Conservation (phyloP, 2,329 filamentous ascomycete genomes). For the Celoporthe dispersa region DNA sequence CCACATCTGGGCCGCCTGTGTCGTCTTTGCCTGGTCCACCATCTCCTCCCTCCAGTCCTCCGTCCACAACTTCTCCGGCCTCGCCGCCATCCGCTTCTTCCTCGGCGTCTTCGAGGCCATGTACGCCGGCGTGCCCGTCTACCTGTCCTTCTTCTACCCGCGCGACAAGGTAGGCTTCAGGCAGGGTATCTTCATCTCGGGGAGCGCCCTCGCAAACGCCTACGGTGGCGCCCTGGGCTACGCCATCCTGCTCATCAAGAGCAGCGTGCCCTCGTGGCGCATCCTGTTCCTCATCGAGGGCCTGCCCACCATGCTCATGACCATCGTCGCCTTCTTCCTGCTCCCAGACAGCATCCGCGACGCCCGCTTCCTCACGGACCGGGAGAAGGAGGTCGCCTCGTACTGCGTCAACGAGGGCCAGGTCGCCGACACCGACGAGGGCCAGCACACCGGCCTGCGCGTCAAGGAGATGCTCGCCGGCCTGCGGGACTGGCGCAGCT, state of each 20-base stretch:
- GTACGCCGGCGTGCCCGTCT: conserved; percentile 44
- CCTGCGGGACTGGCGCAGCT: conserved; percentile 33
- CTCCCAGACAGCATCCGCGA: conserved; percentile 44
- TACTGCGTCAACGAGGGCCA: conserved; percentile 33
- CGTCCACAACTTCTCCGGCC: conserved; percentile 42
- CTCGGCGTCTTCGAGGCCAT: conserved; percentile 48
- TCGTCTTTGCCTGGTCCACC: conserved; percentile 48
- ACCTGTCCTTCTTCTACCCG: conserved; percentile 62
- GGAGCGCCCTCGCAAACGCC: conserved; percentile 44
- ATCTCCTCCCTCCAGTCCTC: conserved; percentile 48
- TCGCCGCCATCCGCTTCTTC: conserved; percentile 47
- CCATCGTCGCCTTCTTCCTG: conserved; percentile 45
- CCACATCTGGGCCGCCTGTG: conserved; percentile 46
- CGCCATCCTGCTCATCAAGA: conserved; percentile 39
- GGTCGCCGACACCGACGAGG: conserved; percentile 30
- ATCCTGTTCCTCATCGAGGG: conserved; percentile 54
- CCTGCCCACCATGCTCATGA: conserved; percentile 47
- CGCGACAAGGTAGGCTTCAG: conserved; percentile 60
- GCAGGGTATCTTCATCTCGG: conserved; percentile 57
- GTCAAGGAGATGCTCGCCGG: conserved; percentile 30
- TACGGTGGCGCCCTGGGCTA: conserved; percentile 46
- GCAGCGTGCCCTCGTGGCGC: conserved; percentile 39
- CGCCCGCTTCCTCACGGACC: conserved; percentile 37
- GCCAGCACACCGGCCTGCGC: conserved; percentile 30
- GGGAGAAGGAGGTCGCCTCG: conserved; percentile 39